These are phyloP conservation scores for Ogataea polymorpha DNA, from an alignment of 805 yeast species.

Conservation along the genomic window DNA sequence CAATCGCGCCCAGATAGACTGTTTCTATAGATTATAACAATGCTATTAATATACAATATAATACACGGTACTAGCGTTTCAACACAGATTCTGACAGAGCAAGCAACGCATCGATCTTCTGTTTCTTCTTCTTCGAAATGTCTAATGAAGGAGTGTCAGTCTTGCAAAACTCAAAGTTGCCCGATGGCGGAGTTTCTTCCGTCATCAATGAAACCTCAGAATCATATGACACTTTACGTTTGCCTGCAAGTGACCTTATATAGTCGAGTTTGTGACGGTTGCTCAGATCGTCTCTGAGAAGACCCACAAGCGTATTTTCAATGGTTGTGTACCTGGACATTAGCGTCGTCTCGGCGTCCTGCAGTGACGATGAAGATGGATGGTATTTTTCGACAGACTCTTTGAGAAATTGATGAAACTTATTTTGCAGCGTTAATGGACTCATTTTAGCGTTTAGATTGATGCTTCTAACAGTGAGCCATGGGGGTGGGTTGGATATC, in stretches of 20 bases:
- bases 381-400: conserved; percentile 1
- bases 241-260: conserved; percentile 13
- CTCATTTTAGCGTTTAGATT: conserved; percentile 4
- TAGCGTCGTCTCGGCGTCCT: conserved; percentile 16
- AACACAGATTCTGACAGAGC: conserved; percentile 28
- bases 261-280: conserved; percentile 11
- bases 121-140: conserved; percentile 10
- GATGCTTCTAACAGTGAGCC: conserved; percentile 7
- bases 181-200: conserved; percentile 4
- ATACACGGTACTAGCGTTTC: conserved; percentile 8
- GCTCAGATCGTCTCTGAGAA: conserved; percentile 8
- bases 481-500: conserved; percentile 1
- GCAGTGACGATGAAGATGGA: neutral
- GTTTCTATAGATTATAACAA: conserved; percentile 18
- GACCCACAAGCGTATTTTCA: conserved; percentile 16
- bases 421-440: conserved; percentile 1
- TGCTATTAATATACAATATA: conserved; percentile 10
- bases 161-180: conserved; percentile 12
- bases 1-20: conserved; percentile 28
- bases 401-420: neutral
- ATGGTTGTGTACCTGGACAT: conserved; percentile 17
- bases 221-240: neutral
- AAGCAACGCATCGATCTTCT: conserved; percentile 19
- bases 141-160: neutral
- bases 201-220: conserved; percentile 14